Conservation (phyloP, 1,139 yeast species). For the Diutina rugosa region DNA sequence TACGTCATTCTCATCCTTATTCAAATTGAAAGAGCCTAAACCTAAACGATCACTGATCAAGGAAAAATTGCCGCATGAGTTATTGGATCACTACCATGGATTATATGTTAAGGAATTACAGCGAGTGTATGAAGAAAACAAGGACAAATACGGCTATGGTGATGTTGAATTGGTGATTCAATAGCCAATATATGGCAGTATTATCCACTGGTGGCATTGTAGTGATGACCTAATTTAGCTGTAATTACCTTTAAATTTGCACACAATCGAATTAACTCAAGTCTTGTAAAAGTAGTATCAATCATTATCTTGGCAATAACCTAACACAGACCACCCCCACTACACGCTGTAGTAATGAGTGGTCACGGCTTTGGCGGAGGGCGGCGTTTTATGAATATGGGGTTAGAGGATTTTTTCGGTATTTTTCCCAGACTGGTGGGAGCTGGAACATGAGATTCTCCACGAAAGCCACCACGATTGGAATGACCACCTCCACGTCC, state of each 20-base stretch:
- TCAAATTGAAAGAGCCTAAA: background rate
- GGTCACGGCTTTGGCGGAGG: background rate
- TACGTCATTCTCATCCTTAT: constrained; percentile 7
- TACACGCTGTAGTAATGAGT: background rate
- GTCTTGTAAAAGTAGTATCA: background rate
- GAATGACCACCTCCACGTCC: background rate
- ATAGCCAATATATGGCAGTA: background rate
- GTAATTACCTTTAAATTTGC: too few relatives aligned
- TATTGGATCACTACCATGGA: constrained; percentile 60
- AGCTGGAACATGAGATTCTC: background rate
- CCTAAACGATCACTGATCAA: background rate
- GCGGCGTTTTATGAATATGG: background rate
- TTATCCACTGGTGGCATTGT: too few relatives aligned
- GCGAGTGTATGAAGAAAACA: constrained; percentile 58
- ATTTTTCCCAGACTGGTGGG: background rate
- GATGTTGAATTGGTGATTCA: constrained; percentile 32
- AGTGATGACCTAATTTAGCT: too few relatives aligned
- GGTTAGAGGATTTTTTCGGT: background rate
- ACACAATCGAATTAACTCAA: too few relatives aligned
- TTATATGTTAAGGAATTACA: constrained; percentile 58
- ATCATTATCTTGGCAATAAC: background rate
- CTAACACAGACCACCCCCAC: background rate
- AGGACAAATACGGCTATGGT: constrained; percentile 41
- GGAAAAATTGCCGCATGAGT: constrained; percentile 23
- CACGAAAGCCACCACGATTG: background rate